These are phyloP conservation scores for Royoungia palumana DNA, from an alignment of 768 basidiomycete genomes.

Conservation along the genomic window DNA sequence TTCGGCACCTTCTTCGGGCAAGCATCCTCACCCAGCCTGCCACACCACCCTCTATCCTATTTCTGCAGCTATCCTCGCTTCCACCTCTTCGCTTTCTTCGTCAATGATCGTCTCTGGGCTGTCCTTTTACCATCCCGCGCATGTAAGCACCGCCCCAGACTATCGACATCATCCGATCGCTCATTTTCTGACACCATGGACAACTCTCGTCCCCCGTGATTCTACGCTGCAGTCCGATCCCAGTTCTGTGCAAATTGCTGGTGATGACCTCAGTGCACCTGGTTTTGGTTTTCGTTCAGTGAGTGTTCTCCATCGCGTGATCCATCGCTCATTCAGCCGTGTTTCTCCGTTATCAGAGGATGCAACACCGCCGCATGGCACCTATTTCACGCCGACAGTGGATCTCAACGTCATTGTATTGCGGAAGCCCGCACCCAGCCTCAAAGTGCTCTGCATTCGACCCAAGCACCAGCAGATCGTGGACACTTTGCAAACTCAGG, in stretches of 20 bases:
- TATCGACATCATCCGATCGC: constrained; percentile 46
- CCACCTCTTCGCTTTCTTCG: background rate
- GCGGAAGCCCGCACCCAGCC: background rate
- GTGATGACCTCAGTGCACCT: background rate
- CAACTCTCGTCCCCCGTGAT: background rate
- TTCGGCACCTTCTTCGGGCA: background rate
- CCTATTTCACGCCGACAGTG: constrained; percentile 10
- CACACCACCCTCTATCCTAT: background rate
- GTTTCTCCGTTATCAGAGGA: background rate
- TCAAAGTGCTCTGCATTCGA: background rate
- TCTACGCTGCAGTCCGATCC: background rate
- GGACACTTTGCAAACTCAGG: constrained; percentile 2
- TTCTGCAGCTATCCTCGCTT: background rate
- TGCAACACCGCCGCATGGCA: background rate
- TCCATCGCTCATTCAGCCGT: background rate
- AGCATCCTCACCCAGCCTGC: background rate
- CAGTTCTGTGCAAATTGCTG: background rate
- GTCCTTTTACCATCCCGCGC: constrained; percentile 51
- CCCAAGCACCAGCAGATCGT: no score
- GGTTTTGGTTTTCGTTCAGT: background rate
- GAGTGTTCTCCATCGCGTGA: background rate
- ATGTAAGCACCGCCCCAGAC: constrained; percentile 31
- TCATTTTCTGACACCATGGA: constrained; percentile 5
- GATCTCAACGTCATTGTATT: background rate
- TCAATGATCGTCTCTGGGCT: constrained; percentile 54